Evolutionary conservation across 73 alveolate species (phyloP), one percentile per base, ranked within the genome.

Genomic region (Uronychia binucleata): DNA sequence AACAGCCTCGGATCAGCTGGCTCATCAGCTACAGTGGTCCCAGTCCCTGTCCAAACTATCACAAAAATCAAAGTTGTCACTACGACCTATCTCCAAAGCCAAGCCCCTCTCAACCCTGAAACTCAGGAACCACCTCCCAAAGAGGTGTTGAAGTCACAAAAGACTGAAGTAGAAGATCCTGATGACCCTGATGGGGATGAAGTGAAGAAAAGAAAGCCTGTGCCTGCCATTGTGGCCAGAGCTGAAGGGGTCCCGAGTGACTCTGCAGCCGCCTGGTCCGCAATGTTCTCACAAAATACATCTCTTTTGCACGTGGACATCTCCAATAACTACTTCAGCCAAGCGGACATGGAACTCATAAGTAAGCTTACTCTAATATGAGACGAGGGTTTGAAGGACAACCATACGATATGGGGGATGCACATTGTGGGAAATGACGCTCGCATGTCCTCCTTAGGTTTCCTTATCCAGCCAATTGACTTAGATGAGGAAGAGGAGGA

Each of bases 261-360:
- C 34, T 75, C 83, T 26, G 90, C 94, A 25, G 28, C 76, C 34
- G 88, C 84, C 60, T 84, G 85, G 79, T 31, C 75, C 27, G 83
- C 46, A 5, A 77, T 78, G 80, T 84, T 84, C 31, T 8, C 31
- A 28, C 1, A 13, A 0, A 89, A 89, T 34, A 77, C 57, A 31
- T 59, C 77, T 58, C 79, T 89, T 26, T 30, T 89, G 0, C 95
- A 89, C 60, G 46, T 89, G 1, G 95, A 89, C 75, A 28, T 89
- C 1, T 31, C 92, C 30, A 31, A 78, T 57, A 83, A 86, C 29
- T 84, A 86, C n/a, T 89, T 84, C 78, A 76, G 79, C 59, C 33
- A 75, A 57, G 26, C 58, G 30, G 95, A 89, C 25, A 82, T 84
- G 0, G 78, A 79, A 28, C 31, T 88, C 5, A 82, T 88, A 85